These are phyloP conservation scores for Triticum aestivum DNA, from an alignment of 176 grass and related monocot species.

Conservation along the genomic window IWGSC_CS_RefSeq_v2.1 NC_057801.1:667863240-667863739, in stretches of 20 bases:
- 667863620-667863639: constrained; percentile 56
- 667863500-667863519: constrained; percentile 77
- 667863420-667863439: background rate
- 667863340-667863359: constrained; percentile 11
- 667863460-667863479: constrained; percentile 85
- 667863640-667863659: constrained; percentile 92
- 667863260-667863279: constrained; percentile 2
- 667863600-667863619: constrained; percentile 14
- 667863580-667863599: constrained; percentile 14
- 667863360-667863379: background rate
- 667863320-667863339: constrained; percentile 13
- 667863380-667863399: constrained; percentile 13
- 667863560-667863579: constrained; percentile 5
- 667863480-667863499: constrained; percentile 82
- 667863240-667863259: background rate
- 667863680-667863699: constrained; percentile 96
- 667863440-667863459: constrained; percentile 51
- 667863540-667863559: constrained; percentile 62
- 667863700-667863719: constrained; percentile 89
- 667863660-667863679: constrained; percentile 99
- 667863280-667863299: background rate
- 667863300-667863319: background rate
- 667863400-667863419: constrained; percentile 11
- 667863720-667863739: constrained; percentile 86
- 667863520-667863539: constrained; percentile 69